A percentile compares a stretch with the other conserved stretches of the same genome.
These are phyloP conservation scores for Mycena olivaceomarginata DNA, from an alignment of 768 basidiomycete genomes.

Conservation along the genomic window DNA sequence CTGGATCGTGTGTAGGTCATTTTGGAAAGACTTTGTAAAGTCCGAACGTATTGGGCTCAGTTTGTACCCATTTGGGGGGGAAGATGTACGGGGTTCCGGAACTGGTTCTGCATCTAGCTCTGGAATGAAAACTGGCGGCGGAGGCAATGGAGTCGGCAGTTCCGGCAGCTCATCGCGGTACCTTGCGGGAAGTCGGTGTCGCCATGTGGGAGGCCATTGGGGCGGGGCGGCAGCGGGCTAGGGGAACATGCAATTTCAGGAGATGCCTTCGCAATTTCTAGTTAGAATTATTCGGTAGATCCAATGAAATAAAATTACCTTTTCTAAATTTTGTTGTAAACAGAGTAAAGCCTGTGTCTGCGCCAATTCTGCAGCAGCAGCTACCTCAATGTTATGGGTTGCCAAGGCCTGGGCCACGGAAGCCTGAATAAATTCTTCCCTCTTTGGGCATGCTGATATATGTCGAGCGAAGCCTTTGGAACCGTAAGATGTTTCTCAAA, in stretches of 20 bases:
- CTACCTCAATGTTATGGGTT: no score
- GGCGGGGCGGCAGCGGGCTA: constrained; percentile 2
- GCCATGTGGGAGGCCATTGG: constrained; percentile 14
- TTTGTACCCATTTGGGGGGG: constrained; percentile 30
- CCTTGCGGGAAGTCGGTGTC: neutral
- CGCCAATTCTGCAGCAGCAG: no score
- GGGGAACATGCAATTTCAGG: neutral
- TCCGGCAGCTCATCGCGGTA: neutral
- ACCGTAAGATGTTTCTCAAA: no score
- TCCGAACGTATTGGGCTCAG: constrained; percentile 46
- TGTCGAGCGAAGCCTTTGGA: no score
- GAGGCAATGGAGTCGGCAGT: neutral
- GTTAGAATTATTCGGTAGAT: no score
- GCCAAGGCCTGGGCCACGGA: no score
- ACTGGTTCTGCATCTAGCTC: neutral
- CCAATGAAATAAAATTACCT: no score
- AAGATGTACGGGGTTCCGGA: neutral
- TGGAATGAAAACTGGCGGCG: neutral
- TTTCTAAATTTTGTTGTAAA: no score
- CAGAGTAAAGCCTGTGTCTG: no score
- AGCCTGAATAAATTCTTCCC: no score
- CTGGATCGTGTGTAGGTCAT: constrained; percentile 45
- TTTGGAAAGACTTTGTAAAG: constrained; percentile 46
- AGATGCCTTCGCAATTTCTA: no score
- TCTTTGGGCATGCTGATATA: no score